Evolutionary conservation across 2,329 filamentous ascomycete genomes (phyloP), one percentile per base, ranked within the genome.

Genomic region (Coniochaeta pulveracea): DNA sequence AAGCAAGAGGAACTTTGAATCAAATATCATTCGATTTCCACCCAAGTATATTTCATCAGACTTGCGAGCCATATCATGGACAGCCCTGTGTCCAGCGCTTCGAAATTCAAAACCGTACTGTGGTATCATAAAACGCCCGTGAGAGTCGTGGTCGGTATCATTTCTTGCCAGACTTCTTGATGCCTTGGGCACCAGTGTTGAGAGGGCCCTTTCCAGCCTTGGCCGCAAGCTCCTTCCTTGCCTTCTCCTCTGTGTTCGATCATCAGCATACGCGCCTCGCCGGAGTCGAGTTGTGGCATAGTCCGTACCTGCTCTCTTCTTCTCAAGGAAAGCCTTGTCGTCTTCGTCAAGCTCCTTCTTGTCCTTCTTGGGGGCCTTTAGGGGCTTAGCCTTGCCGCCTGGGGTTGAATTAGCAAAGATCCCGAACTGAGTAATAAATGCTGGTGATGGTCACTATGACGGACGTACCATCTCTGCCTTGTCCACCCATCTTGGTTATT

Each of bases 111-210:
- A 31, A 17, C 18, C 33, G 25, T 28, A 25, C 23, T n/a, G n/a
- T n/a, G 30, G 19, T 24, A 25, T 24, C 30, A 23, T 25, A 33
- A 33, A 33, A 22, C 23, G 29, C 15, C 19, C 18, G 19, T 19
- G 23, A 15, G 18, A 18, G 8, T 36, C 34, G 18, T 32, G 19
- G 19, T 28, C 21, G 21, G n/a, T 9, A 18, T 63, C 71, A 93
- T 79, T 95, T 93, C 82, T 95, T 94, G 60, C 86, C 88, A 41
- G 83, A 91, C 76, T 94, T 95, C 79, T 95, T 95, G 68, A 96
- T 94, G 41, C 85, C 86, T 63, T 93, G 85, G 31, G 69, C 60
- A 21, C 85, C 86, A 19, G 76, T 80, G 63, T 86, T 88, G 55
- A 95, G 56, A 23, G 89, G 88, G 3, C 89, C 89, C 65, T 93